Conservation (phyloP, 2,329 filamentous ascomycete species). For the Pseudocercospora fuligena region DNA sequence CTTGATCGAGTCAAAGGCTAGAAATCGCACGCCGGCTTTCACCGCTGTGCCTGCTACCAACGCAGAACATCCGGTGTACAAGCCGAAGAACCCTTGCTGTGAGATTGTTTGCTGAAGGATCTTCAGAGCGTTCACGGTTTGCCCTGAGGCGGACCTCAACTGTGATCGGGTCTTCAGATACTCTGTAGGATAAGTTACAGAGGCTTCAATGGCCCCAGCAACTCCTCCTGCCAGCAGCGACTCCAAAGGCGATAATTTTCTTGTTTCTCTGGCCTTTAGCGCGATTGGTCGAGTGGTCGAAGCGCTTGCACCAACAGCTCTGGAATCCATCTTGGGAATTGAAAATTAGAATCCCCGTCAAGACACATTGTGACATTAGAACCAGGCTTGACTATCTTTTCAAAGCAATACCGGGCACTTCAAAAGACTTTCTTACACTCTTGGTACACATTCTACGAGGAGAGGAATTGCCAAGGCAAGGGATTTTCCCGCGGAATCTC, state of each 20-base stretch:
- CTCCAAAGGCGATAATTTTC: constrained; percentile 37
- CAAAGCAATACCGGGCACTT: no score
- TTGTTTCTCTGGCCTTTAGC: neutral
- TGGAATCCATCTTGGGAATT: no score
- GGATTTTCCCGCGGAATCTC: neutral
- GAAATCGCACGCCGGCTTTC: constrained; percentile 42
- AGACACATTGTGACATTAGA: no score
- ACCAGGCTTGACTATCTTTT: no score
- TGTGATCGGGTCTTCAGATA: constrained; percentile 43
- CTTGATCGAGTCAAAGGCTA: constrained; percentile 40
- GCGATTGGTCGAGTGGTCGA: no score
- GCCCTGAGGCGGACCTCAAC: constrained; percentile 22
- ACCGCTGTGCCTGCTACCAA: constrained; percentile 39
- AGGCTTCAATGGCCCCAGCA: constrained; percentile 60
- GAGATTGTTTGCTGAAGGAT: constrained; percentile 31
- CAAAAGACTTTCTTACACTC: no score
- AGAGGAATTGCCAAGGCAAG: neutral
- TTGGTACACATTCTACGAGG: no score
- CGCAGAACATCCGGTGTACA: constrained; percentile 41
- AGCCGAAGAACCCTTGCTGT: constrained; percentile 35
- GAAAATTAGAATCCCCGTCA: no score
- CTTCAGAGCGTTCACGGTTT: constrained; percentile 32
- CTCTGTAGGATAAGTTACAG: constrained; percentile 50
- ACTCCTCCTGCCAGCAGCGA: constrained; percentile 57
- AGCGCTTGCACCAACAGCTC: no score